Evolutionary conservation across 139 green algal genomes (phyloP).

Genomic region (Auxenochlorella protothecoides): DNA sequence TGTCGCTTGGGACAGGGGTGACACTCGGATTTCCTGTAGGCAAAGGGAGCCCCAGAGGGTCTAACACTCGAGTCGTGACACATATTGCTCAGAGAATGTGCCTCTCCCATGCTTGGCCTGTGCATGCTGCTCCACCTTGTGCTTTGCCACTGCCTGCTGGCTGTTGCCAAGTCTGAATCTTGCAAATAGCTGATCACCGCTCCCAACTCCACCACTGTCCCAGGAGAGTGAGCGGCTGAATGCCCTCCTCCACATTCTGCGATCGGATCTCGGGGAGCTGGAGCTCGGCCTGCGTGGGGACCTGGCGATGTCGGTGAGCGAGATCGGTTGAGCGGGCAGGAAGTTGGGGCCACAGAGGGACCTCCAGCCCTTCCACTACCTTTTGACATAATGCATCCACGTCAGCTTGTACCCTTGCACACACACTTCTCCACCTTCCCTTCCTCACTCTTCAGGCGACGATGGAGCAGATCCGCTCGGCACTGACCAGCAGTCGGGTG

Average conservation of each 20-base stretch:
- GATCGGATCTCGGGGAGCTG: slow-evolving; percentile 70
- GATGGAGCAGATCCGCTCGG: slow-evolving; percentile 5
- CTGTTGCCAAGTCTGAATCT: slow-evolving; percentile 14
- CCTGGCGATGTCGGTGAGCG: slow-evolving; percentile 57
- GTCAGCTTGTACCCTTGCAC: background rate
- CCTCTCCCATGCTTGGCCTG: background rate
- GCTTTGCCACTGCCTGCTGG: slow-evolving; percentile 50
- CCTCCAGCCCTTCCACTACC: slow-evolving; percentile 43
- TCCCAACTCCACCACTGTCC: no score
- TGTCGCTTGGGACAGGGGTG: background rate
- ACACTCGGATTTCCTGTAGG: no score
- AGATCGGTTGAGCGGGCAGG: no score
- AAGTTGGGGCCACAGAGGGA: slow-evolving; percentile 25
- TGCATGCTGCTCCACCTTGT: background rate
- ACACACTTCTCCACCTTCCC: background rate
- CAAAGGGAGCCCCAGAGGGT: background rate
- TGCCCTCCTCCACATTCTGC: slow-evolving; percentile 68
- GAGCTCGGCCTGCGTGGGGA: slow-evolving; percentile 86
- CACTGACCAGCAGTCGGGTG: slow-evolving; percentile 15
- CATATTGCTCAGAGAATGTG: background rate
- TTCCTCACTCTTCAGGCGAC: background rate
- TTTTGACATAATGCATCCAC: background rate
- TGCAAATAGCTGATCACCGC: no score
- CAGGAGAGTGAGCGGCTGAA: slow-evolving; percentile 88
- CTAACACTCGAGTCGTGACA: background rate